phyloP scores from a whole-genome alignment of 2,329 filamentous ascomycete genomes.

The Scedosporium minutisporum region DNA sequence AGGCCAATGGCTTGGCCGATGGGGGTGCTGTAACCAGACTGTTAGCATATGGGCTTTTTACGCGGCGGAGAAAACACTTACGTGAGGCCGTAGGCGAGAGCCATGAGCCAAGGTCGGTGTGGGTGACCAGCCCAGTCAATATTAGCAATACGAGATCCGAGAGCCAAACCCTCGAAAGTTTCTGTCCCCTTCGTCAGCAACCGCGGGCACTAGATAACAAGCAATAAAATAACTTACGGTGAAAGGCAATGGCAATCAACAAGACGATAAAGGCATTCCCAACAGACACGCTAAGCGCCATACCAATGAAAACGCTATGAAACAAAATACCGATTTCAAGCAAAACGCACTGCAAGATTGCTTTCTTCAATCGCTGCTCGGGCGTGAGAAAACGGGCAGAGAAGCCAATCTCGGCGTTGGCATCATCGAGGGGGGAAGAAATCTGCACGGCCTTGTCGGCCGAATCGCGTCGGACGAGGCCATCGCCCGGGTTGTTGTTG shows the following conservation, averaged over 20 bases:
- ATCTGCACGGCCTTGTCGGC: not conserved
- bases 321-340: slow-evolving; percentile 65
- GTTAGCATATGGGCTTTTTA: slow-evolving; percentile 9
- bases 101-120: slow-evolving; percentile 46
- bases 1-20: slow-evolving; percentile 66
- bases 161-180: slow-evolving; percentile 46
- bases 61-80: slow-evolving; percentile 19
- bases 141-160: slow-evolving; percentile 54
- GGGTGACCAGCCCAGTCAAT: slow-evolving; percentile 32
- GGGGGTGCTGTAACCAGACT: slow-evolving; percentile 43
- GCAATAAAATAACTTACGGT: slow-evolving; percentile 32
- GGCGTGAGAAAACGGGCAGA: slow-evolving; percentile 22
- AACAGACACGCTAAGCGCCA: slow-evolving; percentile 70
- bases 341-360: slow-evolving; percentile 66
- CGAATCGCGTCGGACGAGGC: too few species aligned
- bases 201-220: not conserved
- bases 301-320: slow-evolving; percentile 74
- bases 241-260: slow-evolving; percentile 68
- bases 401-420: not conserved
- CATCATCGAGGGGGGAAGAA: not conserved
- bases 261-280: slow-evolving; percentile 71
- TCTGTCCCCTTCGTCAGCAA: slow-evolving; percentile 17
- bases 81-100: slow-evolving; percentile 46
- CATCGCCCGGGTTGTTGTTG: not conserved
- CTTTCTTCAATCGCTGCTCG: slow-evolving; percentile 51